Conservation (phyloP, 331 rosid species). For the Malus hybrid region DNA sequence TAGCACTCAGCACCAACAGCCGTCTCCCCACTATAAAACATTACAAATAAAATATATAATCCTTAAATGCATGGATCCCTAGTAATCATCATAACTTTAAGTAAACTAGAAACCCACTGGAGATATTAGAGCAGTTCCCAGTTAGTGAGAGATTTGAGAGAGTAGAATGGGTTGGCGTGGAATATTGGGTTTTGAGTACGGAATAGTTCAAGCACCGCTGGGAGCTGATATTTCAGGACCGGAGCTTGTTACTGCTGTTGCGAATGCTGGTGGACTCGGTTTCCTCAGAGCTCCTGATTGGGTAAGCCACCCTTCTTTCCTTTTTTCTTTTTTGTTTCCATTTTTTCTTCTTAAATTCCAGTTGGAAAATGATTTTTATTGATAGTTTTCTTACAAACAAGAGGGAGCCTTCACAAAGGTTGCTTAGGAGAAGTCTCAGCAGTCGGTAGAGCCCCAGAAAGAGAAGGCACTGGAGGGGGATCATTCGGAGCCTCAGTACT, state of each 20-base stretch:
- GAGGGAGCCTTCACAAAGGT: too few relatives aligned
- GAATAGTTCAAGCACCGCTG: slow-evolving; percentile 59
- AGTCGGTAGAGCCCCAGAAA: too few relatives aligned
- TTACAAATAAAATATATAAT: neutral
- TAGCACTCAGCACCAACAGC: neutral
- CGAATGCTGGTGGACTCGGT: slow-evolving; percentile 67
- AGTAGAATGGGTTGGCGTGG: slow-evolving; percentile 52
- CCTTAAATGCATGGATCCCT: too few relatives aligned
- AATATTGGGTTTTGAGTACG: slow-evolving; percentile 56
- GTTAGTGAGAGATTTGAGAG: neutral
- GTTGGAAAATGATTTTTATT: neutral
- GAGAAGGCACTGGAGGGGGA: too few relatives aligned
- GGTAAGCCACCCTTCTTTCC: slow-evolving; percentile 14
- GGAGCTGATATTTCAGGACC: slow-evolving; percentile 80
- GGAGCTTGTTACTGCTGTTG: slow-evolving; percentile 64
- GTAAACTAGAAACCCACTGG: too few relatives aligned
- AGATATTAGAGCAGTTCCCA: too few relatives aligned
- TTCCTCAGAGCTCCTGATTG: slow-evolving; percentile 65
- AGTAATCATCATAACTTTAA: too few relatives aligned
- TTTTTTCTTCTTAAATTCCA: neutral
- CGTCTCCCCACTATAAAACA: neutral
- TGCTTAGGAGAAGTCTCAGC: too few relatives aligned
- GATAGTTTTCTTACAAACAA: neutral
- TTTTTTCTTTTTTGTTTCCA: neutral
- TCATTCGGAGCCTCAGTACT: too few relatives aligned